These are phyloP conservation scores for Pugionium cornutum DNA, from an alignment of 345 rosid genomes.

Conservation along the genomic window DNA sequence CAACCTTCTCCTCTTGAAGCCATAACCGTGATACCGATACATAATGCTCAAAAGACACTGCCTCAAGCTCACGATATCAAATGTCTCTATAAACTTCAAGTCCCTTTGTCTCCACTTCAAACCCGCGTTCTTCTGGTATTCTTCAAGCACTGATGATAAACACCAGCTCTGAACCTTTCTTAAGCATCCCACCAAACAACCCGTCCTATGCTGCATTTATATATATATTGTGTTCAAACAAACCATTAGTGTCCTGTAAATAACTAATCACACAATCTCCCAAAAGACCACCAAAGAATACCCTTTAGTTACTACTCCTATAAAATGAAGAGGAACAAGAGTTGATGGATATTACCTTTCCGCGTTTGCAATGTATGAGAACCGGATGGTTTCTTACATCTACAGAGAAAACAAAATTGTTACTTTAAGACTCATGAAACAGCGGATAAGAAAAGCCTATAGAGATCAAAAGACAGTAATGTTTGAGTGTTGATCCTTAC, in stretches of 20 bases:
- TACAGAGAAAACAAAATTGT: constrained; percentile 33
- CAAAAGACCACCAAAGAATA: background rate
- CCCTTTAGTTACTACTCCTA: background rate
- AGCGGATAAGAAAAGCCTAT: constrained; percentile 17
- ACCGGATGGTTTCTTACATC: constrained; percentile 91
- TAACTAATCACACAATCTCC: constrained; percentile 6
- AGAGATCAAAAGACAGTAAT: background rate
- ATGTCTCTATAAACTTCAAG: constrained; percentile 62
- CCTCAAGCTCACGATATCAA: constrained; percentile 50
- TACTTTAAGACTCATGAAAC: constrained; percentile 11
- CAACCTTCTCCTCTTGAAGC: constrained; percentile 65
- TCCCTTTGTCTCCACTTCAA: constrained; percentile 58
- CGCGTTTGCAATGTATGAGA: constrained; percentile 88
- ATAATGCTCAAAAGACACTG: constrained; percentile 71
- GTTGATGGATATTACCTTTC: constrained; percentile 55
- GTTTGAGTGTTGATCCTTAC: constrained; percentile 39
- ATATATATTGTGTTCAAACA: background rate
- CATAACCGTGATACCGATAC: constrained; percentile 73
- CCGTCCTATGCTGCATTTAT: constrained; percentile 78
- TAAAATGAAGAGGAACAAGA: background rate
- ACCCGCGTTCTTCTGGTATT: constrained; percentile 70
- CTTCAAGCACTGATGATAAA: constrained; percentile 65
- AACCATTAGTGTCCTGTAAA: constrained; percentile 14
- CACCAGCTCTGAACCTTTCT: constrained; percentile 86
- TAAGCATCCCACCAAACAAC: constrained; percentile 82